These are phyloP conservation scores for Trichoderma arundinaceum DNA, from an alignment of 2,329 filamentous ascomycete genomes.

Conservation along the genomic window DNA sequence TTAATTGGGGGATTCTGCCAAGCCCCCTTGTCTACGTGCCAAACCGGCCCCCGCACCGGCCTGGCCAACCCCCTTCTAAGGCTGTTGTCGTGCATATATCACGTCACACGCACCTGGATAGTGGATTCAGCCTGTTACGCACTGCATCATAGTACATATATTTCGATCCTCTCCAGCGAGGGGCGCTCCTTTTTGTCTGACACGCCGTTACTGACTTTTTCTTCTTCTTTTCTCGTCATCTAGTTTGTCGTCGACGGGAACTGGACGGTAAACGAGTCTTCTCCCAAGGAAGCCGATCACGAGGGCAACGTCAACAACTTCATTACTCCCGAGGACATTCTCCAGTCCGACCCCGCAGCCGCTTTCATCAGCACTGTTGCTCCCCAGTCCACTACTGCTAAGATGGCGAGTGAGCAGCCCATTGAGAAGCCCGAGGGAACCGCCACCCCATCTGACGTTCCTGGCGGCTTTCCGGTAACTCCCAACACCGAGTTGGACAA, in stretches of 20 bases:
- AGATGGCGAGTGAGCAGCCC: conserved; percentile 60
- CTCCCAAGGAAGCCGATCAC: conserved; percentile 81
- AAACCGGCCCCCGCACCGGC: conserved; percentile 30
- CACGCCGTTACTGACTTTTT: conserved; percentile 31
- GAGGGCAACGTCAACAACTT: conserved; percentile 93
- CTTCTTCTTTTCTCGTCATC: conserved; percentile 33
- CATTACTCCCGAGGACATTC: conserved; percentile 74
- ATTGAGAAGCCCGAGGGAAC: conserved; percentile 33
- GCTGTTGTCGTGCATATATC: conserved; percentile 31
- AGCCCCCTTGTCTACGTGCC: conserved; percentile 23
- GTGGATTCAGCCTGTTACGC: conserved; percentile 27
- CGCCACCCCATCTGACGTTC: conserved; percentile 46
- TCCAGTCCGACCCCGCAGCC: conserved; percentile 52
- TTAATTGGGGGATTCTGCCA: conserved; percentile 23
- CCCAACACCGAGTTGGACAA: conserved; percentile 61
- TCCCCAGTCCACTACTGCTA: conserved; percentile 73
- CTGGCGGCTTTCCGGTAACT: conserved; percentile 67
- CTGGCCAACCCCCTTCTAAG: conserved; percentile 31
- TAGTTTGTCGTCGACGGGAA: conserved; percentile 95
- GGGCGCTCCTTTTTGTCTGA: neutral
- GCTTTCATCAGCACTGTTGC: conserved; percentile 69
- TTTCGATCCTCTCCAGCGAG: conserved; percentile 9
- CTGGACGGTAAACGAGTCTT: conserved; percentile 84
- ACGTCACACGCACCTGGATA: conserved; percentile 32
- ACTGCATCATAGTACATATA: conserved; percentile 31